Evolutionary conservation across 495 filamentous ascomycete genomes (phyloP).

Genomic region (Aspergillus leporis): DNA sequence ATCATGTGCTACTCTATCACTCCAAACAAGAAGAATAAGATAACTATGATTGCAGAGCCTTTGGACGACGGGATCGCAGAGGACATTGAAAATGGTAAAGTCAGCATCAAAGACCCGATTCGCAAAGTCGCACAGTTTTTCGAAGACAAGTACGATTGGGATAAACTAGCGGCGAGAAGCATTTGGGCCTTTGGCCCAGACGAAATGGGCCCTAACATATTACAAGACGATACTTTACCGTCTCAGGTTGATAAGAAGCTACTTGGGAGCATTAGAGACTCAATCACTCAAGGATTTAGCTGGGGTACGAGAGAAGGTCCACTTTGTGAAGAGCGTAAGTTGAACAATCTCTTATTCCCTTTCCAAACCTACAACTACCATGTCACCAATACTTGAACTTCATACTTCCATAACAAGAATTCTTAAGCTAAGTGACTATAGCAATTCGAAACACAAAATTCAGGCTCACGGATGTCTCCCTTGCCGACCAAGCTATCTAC

Average conservation of each 20-base stretch:
- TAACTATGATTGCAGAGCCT: conserved; percentile 97
- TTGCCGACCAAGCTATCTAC: conserved; percentile 88
- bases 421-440: conserved; percentile 30
- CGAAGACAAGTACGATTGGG: conserved; percentile 96
- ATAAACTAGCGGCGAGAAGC: conserved; percentile 87
- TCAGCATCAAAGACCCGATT: conserved; percentile 89
- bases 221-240: conserved; percentile 94
- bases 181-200: conserved; percentile 99
- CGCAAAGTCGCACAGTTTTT: conserved; percentile 95
- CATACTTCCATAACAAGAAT: not conserved
- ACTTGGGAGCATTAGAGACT: conserved; percentile 84
- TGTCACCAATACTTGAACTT: not conserved
- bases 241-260: conserved; percentile 87
- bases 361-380: not conserved
- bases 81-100: conserved; percentile 88
- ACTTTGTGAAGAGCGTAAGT: conserved; percentile 96
- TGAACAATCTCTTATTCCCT: not conserved
- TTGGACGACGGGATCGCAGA: conserved; percentile 92
- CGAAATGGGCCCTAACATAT: conserved; percentile 90
- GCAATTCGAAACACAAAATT: conserved; percentile 97
- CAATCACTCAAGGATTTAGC: conserved; percentile 89
- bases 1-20: conserved; percentile 98
- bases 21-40: conserved; percentile 98
- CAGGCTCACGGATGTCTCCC: conserved; percentile 84
- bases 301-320: conserved; percentile 96